Evolutionary conservation across 257 asterid genomes (phyloP), one percentile per base, ranked within the genome.

Genomic region (Avicennia marina): DNA sequence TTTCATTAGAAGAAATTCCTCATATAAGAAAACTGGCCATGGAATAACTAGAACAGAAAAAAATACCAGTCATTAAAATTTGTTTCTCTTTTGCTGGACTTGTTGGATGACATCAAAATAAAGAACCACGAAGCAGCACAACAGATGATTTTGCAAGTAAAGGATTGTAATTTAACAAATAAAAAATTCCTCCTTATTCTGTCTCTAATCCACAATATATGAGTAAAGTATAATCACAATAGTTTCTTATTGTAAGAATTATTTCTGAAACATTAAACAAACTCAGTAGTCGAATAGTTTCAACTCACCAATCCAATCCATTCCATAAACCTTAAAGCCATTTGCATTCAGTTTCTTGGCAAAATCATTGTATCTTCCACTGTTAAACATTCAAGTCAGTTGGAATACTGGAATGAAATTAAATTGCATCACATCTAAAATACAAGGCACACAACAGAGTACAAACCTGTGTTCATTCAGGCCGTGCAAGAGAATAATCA

Each of bases 281-380:
- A 19, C 20, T 43, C 41, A 48, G 54, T 22, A 22, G 17, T 39
- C 12, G 31, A 48, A 56, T 32, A 49, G 65, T 64, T 17, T 48
- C 45, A 63, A 68, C 95, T 81, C 75, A 91, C 98, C 98, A 72
- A 91, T 78, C 98, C 98, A 91, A 58, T 91, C 98, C 95, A 91
- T 85, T 54, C 86, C 98, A 40, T 83, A 81, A 39, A 85, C 96
- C 76, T 88, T 88, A 73, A 79, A 83, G 70, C 96, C 96, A 70
- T 88, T 80, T 58, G 79, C 87, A 70, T 87, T 90, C 64, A 90
- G 78, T 61, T 74, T 84, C 87, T 75, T 82, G 50, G 98, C 96
- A 33, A 90, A 87, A 63, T 67, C 83, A 52, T 64, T 70, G 51
- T 90, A 87, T 73, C 98, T 80, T 20, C 98, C 96, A 72, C 96